These are phyloP conservation scores for Claviceps digitariae DNA, from an alignment of 2,329 filamentous ascomycete species.

Conservation along the genomic window DNA sequence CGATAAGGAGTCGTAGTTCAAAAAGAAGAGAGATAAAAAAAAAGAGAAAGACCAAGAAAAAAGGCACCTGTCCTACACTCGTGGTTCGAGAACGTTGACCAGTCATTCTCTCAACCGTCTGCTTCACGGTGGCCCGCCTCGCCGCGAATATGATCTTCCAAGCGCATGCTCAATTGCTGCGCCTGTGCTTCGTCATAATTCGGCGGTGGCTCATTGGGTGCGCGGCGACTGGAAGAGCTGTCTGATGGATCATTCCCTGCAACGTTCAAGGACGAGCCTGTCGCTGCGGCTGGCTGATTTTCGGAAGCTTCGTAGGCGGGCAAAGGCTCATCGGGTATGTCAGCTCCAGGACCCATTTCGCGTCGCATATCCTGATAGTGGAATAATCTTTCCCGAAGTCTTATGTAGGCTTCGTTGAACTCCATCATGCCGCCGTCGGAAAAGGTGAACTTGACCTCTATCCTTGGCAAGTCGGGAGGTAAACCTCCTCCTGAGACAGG, in stretches of 20 bases:
- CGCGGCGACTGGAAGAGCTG: slow-evolving; percentile 24
- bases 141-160: slow-evolving; percentile 59
- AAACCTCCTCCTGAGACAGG: slow-evolving; percentile 77
- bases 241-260: slow-evolving; percentile 19
- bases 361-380: slow-evolving; percentile 66
- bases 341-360: slow-evolving; percentile 49
- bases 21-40: neutral
- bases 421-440: slow-evolving; percentile 92
- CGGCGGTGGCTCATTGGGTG: slow-evolving; percentile 67
- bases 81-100: neutral
- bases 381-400: slow-evolving; percentile 69
- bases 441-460: slow-evolving; percentile 79
- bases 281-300: slow-evolving; percentile 16
- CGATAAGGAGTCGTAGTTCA: neutral
- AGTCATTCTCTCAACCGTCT: slow-evolving; percentile 12
- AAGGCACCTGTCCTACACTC: neutral
- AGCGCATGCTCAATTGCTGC: slow-evolving; percentile 43
- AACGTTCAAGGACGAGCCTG: slow-evolving; percentile 11
- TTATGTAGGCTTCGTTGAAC: slow-evolving; percentile 70
- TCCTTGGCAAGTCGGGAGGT: slow-evolving; percentile 53
- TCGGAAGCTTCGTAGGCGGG: slow-evolving; percentile 65
- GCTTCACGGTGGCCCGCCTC: slow-evolving; percentile 49
- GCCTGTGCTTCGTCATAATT: slow-evolving; percentile 84
- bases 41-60: neutral
- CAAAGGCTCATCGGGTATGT: slow-evolving; percentile 70